Evolutionary conservation across 768 basidiomycete species (phyloP), one percentile per base, ranked within the genome.

Genomic region (Boletellus ananiceps): DNA sequence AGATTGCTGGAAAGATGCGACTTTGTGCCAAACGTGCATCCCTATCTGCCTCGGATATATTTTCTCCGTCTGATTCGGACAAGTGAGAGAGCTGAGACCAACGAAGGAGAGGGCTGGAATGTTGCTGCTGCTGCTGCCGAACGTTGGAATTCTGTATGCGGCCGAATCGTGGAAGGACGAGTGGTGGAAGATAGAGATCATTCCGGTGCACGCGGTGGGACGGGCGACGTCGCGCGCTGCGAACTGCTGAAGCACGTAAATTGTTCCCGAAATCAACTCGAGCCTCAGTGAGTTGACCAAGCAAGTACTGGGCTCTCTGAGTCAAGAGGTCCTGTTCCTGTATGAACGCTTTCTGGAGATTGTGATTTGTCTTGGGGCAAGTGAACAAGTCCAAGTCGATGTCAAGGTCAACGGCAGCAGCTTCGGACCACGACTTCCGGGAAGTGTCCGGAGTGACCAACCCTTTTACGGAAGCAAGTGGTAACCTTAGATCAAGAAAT

Each of bases 1-100:
- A 29, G 16, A 62, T 53, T 11, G 70, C 68, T 40, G 68, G 75
- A 4, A 74, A 63, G 11, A 79, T 72, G 19, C 84, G 81, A 7
- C 78, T 79, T 64, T 68, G 87, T 84, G 83, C 85, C 47, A 89
- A 68, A 37, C 81, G 79, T 46, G 83, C 81, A 70, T 89, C 88
- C 31, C 85, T 77, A 57, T 83, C 82, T 2, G 75, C 77, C 58
- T 86, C 83, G 13, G 83, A 79, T 35, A 86, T 61, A 23, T 74
- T 69, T 51, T 80, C 81, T 14, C 71, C 78, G 8, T 87, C 85
- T 13, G 85, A 86, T 60, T 88, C 86, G 0, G 83, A 83, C 21
- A 74, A 52, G 35, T 65, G 52, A 15, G 58, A 58, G 21, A 59
- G 49, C 31, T 37, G 56, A 39, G 63, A 57, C 69, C 62, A 59